These are phyloP conservation scores for Coemansia umbellata DNA, from an alignment of 192 early-diverging fungal genomes.

Conservation along the genomic window DNA sequence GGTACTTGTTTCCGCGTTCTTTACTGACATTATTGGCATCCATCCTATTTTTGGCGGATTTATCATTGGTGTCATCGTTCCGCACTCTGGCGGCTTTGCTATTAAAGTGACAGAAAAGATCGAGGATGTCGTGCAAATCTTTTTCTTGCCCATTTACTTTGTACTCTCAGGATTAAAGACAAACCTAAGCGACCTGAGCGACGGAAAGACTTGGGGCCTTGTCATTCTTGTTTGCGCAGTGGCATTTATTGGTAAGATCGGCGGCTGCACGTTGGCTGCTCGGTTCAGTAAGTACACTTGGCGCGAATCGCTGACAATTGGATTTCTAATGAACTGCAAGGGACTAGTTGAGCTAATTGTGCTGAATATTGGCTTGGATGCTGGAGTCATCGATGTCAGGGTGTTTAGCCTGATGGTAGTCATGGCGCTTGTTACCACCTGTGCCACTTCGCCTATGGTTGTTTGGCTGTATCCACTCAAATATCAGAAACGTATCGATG, in stretches of 20 bases:
- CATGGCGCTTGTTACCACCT: slow-evolving; percentile 84
- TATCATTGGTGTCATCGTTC: slow-evolving; percentile 78
- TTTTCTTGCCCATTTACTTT: slow-evolving; percentile 93
- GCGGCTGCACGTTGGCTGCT: slow-evolving; percentile 72
- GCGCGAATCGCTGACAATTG: slow-evolving; percentile 83
- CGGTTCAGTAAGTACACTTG: slow-evolving; percentile 64
- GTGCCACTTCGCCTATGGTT: slow-evolving; percentile 80
- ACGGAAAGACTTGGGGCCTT: slow-evolving; percentile 69
- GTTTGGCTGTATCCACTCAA: slow-evolving; percentile 67
- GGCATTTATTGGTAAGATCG: slow-evolving; percentile 82
- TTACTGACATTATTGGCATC: slow-evolving; percentile 84
- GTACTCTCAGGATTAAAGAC: slow-evolving; percentile 90
- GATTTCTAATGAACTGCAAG: slow-evolving; percentile 94
- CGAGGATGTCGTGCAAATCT: slow-evolving; percentile 81
- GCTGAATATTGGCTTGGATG: slow-evolving; percentile 86
- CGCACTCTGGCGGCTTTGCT: slow-evolving; percentile 85
- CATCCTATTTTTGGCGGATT: slow-evolving; percentile 95
- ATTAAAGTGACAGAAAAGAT: slow-evolving; percentile 87
- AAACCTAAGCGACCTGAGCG: slow-evolving; percentile 69
- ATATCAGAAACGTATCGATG: slow-evolving; percentile 53
- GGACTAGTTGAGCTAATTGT: slow-evolving; percentile 95
- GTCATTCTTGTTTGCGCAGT: slow-evolving; percentile 71
- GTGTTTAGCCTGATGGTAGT: slow-evolving; percentile 74
- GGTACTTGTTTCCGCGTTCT: slow-evolving; percentile 68
- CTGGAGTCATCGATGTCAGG: slow-evolving; percentile 71